Evolutionary conservation across 78 protist species (phyloP).

Genomic region (Polysphondylium violaceum): DNA sequence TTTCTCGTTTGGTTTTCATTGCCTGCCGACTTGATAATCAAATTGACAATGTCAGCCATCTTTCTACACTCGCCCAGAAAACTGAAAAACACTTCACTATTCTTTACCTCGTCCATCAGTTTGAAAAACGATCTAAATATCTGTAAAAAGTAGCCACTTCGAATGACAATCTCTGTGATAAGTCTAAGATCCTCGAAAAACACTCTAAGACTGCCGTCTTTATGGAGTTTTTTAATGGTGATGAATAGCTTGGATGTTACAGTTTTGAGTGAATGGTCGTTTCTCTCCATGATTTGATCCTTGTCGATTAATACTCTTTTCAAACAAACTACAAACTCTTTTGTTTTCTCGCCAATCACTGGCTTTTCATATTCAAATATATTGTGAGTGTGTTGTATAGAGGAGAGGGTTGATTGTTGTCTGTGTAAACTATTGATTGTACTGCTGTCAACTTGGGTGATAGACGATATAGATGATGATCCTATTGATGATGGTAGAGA

Average conservation of each 20-base stretch:
- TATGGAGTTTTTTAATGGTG: slow-evolving; percentile 7
- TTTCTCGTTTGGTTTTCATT: slow-evolving; percentile 54
- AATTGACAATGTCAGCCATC: slow-evolving; percentile 28
- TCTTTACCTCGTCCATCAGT: slow-evolving; percentile 28
- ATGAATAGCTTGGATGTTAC: neutral
- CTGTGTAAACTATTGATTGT: slow-evolving; percentile 12
- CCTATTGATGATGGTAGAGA: neutral
- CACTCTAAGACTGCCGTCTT: slow-evolving; percentile 21
- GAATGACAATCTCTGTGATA: slow-evolving; percentile 34
- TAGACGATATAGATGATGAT: slow-evolving; percentile 12
- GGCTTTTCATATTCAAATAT: slow-evolving; percentile 47
- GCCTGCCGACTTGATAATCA: slow-evolving; percentile 16
- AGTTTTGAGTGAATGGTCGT: slow-evolving; percentile 26
- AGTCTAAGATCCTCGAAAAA: slow-evolving; percentile 28
- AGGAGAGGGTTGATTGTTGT: slow-evolving; percentile 22
- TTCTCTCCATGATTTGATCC: slow-evolving; percentile 36
- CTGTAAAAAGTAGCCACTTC: slow-evolving; percentile 61
- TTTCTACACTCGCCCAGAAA: slow-evolving; percentile 50
- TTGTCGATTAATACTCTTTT: slow-evolving; percentile 17
- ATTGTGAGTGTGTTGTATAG: slow-evolving; percentile 35
- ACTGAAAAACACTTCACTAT: slow-evolving; percentile 15
- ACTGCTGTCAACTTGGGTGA: neutral
- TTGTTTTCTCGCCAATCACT: neutral
- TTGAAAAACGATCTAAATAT: slow-evolving; percentile 6
- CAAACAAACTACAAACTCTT: neutral